phyloP scores from a whole-genome alignment of 164 flowering plant species.

The Sedum album region DNA sequence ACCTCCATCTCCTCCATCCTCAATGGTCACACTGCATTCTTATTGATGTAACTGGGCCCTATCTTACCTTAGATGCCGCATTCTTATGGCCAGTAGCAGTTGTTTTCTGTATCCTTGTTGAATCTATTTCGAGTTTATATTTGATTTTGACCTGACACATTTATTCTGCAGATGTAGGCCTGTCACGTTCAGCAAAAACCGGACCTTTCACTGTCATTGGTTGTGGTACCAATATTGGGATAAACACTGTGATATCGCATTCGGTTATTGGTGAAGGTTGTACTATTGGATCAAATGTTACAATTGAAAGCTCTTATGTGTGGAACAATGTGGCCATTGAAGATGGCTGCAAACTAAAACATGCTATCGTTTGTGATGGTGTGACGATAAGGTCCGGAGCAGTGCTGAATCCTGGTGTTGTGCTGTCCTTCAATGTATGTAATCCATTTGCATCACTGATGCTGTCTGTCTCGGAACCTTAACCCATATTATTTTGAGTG shows the following conservation, averaged over 20 bases:
- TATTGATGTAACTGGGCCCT: neutral
- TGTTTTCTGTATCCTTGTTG: neutral
- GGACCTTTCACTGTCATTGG: constrained; percentile 83
- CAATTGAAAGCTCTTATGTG: constrained; percentile 80
- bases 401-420: constrained; percentile 70
- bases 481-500: no score
- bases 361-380: constrained; percentile 87
- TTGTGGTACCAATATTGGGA: constrained; percentile 55
- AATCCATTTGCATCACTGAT: neutral
- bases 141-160: neutral
- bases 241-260: constrained; percentile 49
- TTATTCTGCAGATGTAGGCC: constrained; percentile 41
- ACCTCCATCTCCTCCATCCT: neutral
- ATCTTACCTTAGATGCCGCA: neutral
- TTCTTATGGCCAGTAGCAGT: no score
- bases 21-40: neutral
- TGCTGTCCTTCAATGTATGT: constrained; percentile 81
- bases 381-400: constrained; percentile 70
- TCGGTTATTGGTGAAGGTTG: constrained; percentile 84
- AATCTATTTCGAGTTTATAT: neutral
- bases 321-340: constrained; percentile 87
- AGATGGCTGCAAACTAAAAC: constrained; percentile 69
- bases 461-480: neutral
- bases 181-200: constrained; percentile 61
- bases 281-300: constrained; percentile 73